Base-by-base conservation (phyloP, 768 basidiomycete genomes). In the Rhodosporidiobolus odoratus region DNA sequence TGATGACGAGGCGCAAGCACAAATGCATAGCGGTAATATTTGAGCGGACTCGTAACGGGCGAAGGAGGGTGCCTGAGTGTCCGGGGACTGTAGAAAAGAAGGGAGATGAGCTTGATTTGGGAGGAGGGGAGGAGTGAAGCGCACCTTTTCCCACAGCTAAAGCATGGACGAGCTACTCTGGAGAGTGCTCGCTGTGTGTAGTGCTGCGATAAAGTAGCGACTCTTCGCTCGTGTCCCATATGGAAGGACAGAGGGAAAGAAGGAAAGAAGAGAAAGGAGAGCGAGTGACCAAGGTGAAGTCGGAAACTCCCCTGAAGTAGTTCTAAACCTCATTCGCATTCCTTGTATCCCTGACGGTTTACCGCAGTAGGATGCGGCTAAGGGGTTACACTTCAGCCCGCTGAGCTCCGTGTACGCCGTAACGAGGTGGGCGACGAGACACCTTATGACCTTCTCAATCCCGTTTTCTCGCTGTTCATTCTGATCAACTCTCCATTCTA, bases 101-200 rank as follows among this genome's bases (percentile, higher is more conserved):
- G 38, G 25, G 15, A 50, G 40, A 38, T 38, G 32, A 3, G 16
- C 12, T 38, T 8, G 19, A 23, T 30, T 30, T 10, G 5, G 40
- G 48, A 50, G 48, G 48, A 50, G 48, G 25, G 25, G 48, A 30
- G 37, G 27, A 59, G n/a, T n/a, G 41, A 34, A 27, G 37, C 68
- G 47, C 37, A 69, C 68, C 68, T 69, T 69, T 69, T 69, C 68
- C 68, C 68, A 69, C 68, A 69, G 68, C 68, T 63, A 57, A 64
- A 27, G 23, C n/a, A 34, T 23, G 12, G 16, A 7, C 41, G 41
- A 30, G 41, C 58, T 15, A 12, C 58, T 19, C 53, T 37, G 50
- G 16, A 35, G 54, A 37, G 17, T 16, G 53, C 53, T 35, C 32
- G 54, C 54, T 37, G 54, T 57, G 54, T 35, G 54, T 38, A 30